Base-by-base conservation (phyloP, 139 green algal species). In the Chlorella sp. region DNA sequence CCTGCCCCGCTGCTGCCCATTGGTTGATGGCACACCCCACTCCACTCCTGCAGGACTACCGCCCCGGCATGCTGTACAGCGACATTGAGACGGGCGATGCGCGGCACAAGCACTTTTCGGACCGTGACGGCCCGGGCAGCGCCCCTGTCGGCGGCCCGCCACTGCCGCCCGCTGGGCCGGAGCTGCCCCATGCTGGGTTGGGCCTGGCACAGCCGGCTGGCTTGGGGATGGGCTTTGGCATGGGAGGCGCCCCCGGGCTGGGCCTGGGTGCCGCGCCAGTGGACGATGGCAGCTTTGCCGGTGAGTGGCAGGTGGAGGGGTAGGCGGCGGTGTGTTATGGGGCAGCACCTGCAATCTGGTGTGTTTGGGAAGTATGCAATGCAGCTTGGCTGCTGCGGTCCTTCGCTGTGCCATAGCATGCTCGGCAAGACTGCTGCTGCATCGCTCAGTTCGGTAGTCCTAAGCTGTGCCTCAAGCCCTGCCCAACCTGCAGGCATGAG, bases 1-100 rank as follows among this genome's bases (percentile, higher is more conserved):
- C 44, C 51, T 60, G 12, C 51, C 51, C 13, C 21, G 51, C 51
- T 20, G 12, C 51, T 21, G 12, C 51, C 13, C 51, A 21, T 20
- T 15, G 21, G 21, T 21, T 60, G 51, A 20, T 34, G n/a, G n/a
- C n/a, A n/a, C n/a, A n/a, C n/a, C n/a, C n/a, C n/a, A 18, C n/a
- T 39, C 20, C 21, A 34, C 18, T 51, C 34, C 32, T 18, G 74
- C 87, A 91, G 88, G 92, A 93, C 36, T 96, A 94, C 75, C 82
- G 89, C 26, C 89, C 91, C 1, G 91, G 91, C 9, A 83, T 87
- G 68, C 68, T 78, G 25, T 90, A 71, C 62, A 79, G 81, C 63
- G 86, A 90, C 70, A 78, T 86, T 36, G 73, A 89, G 65, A 60
- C 51, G 9, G 30, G 79, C 38, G 80, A 86, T 23, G 57, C 56